phyloP scores from a whole-genome alignment of 192 early-diverging fungal genomes.

The Coemansia sp. region DNA sequence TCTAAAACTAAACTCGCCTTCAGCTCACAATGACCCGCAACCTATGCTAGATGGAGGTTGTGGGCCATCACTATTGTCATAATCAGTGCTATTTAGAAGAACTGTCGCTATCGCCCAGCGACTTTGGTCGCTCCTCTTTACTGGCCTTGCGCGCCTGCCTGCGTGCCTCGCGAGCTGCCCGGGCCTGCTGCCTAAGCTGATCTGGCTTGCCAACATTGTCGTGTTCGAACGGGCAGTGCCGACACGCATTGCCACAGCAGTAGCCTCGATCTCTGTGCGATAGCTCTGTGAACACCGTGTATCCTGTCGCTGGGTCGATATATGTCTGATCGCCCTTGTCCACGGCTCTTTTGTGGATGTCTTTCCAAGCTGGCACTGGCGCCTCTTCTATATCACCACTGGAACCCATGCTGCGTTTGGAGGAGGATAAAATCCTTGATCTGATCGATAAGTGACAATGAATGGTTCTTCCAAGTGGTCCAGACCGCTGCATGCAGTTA shows the following conservation, averaged over 20 bases:
- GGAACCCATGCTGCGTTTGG: background rate
- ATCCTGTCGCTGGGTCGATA: conserved; percentile 68
- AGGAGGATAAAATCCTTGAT: background rate
- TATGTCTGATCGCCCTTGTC: conserved; percentile 47
- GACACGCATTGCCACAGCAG: conserved; percentile 70
- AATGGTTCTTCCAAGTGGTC: background rate
- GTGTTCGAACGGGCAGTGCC: conserved; percentile 65
- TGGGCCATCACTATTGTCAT: background rate
- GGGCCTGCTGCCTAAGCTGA: conserved; percentile 21
- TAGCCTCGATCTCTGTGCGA: conserved; percentile 62
- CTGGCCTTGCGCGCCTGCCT: background rate
- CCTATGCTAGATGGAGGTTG: background rate
- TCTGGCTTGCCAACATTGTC: conserved; percentile 65
- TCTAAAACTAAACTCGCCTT: background rate
- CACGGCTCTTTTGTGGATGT: conserved; percentile 12
- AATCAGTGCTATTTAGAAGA: background rate
- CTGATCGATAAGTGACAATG: background rate
- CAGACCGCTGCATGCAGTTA: background rate
- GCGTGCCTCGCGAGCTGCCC: conserved; percentile 11
- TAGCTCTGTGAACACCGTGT: conserved; percentile 67
- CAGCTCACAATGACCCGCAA: background rate
- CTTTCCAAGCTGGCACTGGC: conserved; percentile 15
- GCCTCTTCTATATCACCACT: conserved; percentile 20
- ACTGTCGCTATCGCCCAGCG: background rate
- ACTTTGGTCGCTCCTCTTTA: background rate